A percentile compares a stretch with the other conserved stretches of the same genome.
phyloP scores from a whole-genome alignment of 2,329 filamentous ascomycete genomes.

The Colletotrichum cuscutae region DNA sequence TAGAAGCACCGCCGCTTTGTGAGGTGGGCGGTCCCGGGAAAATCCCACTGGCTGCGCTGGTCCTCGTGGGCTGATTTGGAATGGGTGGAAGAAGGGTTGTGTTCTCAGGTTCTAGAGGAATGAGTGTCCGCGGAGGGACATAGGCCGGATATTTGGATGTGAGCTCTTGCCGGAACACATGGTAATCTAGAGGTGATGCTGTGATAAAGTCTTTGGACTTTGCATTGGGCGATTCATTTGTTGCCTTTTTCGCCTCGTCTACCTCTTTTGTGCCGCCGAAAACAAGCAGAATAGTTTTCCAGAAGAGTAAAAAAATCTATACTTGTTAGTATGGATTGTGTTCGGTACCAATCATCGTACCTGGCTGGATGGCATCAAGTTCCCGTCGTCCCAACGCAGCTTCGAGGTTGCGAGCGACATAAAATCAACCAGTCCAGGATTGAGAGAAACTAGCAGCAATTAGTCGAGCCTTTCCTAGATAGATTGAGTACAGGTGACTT shows the following conservation, averaged over 20 bases:
- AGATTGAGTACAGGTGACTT: conserved; percentile 43
- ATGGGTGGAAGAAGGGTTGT: conserved; percentile 90
- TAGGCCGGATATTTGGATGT: conserved; percentile 98
- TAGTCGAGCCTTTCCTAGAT: conserved; percentile 34
- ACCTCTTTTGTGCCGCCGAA: conserved; percentile 85
- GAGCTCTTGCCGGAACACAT: conserved; percentile 95
- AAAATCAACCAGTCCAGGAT: conserved; percentile 76
- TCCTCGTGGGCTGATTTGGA: conserved; percentile 76
- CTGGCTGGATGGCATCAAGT: conserved; percentile 69
- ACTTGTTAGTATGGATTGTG: conserved; percentile 36
- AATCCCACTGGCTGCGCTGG: conserved; percentile 70
- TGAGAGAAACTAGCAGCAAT: conserved; percentile 59
- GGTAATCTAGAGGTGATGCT: conserved; percentile 94
- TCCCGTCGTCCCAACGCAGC: conserved; percentile 79
- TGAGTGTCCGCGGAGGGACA: conserved; percentile 83
- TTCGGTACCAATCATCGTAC: conserved; percentile 52
- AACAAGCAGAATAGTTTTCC: conserved; percentile 89
- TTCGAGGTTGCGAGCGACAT: conserved; percentile 76
- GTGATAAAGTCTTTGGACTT: conserved; percentile 84
- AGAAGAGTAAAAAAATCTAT: conserved; percentile 82
- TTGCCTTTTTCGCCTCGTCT: conserved; percentile 76
- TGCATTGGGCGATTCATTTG: conserved; percentile 68
- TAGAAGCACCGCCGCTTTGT: conserved; percentile 75
- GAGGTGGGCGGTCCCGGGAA: conserved; percentile 64
- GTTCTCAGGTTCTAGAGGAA: conserved; percentile 90